A percentile compares a stretch with the other conserved stretches of the same genome.
phyloP scores from a whole-genome alignment of 2,329 filamentous ascomycete species.

The Pestalotiopsis fici region DNA sequence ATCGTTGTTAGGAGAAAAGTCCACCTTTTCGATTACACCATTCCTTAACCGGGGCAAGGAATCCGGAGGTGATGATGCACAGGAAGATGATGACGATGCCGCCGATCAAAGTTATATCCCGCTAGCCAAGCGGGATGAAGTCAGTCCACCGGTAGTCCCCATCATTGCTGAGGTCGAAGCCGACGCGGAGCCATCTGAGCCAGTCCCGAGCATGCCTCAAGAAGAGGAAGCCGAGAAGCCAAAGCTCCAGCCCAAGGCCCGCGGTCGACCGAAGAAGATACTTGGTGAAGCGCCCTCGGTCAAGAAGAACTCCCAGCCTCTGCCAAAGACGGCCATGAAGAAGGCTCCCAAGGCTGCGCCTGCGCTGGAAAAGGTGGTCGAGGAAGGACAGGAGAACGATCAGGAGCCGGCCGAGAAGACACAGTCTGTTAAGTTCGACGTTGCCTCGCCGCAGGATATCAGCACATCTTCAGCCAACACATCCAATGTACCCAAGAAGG shows the following conservation, averaged over 20 bases:
- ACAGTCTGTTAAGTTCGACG: conserved; percentile 31
- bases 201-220: conserved; percentile 17
- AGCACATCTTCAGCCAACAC: conserved; percentile 20
- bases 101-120: conserved; percentile 25
- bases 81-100: conserved; percentile 24
- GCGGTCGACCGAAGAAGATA: conserved; percentile 48
- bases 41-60: conserved; percentile 78
- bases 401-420: conserved; percentile 23
- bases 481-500: conserved; percentile 27
- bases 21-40: conserved; percentile 89
- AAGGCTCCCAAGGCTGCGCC: conserved; percentile 28
- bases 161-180: conserved; percentile 13
- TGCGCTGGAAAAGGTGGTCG: conserved; percentile 40
- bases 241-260: conserved; percentile 35
- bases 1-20: conserved; percentile 77
- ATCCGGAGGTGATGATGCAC: conserved; percentile 44
- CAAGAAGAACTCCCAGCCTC: conserved; percentile 44
- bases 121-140: conserved; percentile 14
- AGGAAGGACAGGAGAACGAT: conserved; percentile 29
- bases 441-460: conserved; percentile 25
- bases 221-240: conserved; percentile 9
- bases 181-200: conserved; percentile 13
- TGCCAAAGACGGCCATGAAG: conserved; percentile 30
- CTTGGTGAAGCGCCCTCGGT: conserved; percentile 45
- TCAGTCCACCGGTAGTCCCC: conserved; percentile 9